Evolutionary conservation across 805 yeast species (phyloP).

Genomic region (Lipomyces orientalis): DNA sequence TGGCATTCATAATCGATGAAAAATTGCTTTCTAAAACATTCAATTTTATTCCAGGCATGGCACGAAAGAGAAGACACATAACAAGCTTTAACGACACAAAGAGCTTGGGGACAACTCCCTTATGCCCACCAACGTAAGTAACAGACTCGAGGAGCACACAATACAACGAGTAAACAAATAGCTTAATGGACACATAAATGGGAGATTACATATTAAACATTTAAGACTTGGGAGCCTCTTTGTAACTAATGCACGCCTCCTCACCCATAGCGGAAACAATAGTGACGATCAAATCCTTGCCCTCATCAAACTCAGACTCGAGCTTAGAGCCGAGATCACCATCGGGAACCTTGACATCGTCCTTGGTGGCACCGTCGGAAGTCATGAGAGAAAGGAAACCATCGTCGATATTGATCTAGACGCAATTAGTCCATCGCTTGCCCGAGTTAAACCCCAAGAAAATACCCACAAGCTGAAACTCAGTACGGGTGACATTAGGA

Average conservation of each 20-base stretch:
- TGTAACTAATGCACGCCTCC: conserved; percentile 98
- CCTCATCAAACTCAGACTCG: conserved; percentile 93
- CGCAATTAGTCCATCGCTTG: background rate
- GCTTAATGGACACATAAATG: conserved; percentile 5
- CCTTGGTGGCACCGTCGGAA: conserved; percentile 98
- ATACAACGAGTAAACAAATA: conserved; percentile 6
- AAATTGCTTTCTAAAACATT: background rate
- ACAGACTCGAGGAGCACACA: background rate
- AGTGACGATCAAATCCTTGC: conserved; percentile 96
- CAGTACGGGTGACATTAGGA: conserved; percentile 95
- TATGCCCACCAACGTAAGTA: conserved; percentile 8
- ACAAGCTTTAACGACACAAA: background rate
- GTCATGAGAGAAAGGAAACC: conserved; percentile 97
- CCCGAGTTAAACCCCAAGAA: background rate
- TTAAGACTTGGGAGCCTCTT: conserved; percentile 87
- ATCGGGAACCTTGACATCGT: conserved; percentile 97
- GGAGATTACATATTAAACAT: conserved; percentile 11
- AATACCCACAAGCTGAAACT: conserved; percentile 68
- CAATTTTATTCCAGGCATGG: conserved; percentile 22
- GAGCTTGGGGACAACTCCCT: conserved; percentile 12
- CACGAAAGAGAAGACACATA: background rate
- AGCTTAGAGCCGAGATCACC: conserved; percentile 95
- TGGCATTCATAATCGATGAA: background rate
- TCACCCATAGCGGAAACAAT: conserved; percentile 98
- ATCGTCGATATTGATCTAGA: conserved; percentile 91